Percentiles rank a stretch among this genome's conserved stretches.
Evolutionary conservation across 768 basidiomycete genomes (phyloP).

Genomic region (Mycena venus): DNA sequence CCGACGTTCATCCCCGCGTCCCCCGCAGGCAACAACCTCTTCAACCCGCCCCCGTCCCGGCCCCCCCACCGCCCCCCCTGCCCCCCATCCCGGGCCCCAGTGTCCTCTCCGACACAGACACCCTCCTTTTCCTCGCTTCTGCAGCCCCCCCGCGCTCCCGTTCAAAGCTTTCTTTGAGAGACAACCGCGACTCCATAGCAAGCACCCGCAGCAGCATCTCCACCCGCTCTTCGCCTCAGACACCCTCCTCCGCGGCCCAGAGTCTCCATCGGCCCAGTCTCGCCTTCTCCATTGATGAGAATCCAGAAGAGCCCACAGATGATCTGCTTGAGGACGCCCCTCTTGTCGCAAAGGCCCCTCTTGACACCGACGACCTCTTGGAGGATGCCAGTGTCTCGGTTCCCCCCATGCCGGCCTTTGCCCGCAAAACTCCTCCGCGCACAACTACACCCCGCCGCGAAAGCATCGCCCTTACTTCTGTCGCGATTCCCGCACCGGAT

Average conservation of each 20-base stretch:
- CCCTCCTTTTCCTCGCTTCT: constrained; percentile 50
- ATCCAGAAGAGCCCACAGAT: constrained; percentile 27
- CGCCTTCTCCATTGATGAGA: constrained; percentile 44
- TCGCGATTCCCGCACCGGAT: constrained; percentile 26
- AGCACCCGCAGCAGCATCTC: constrained; percentile 29
- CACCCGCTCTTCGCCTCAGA: constrained; percentile 36
- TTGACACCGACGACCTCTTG: constrained; percentile 17
- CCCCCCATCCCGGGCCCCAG: constrained; percentile 78
- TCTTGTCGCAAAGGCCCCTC: constrained; percentile 28
- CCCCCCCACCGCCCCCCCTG: constrained; percentile 71
- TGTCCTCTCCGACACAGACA: constrained; percentile 64
- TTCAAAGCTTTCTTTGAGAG: constrained; percentile 39
- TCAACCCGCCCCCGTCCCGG: constrained; percentile 69
- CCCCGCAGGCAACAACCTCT: constrained; percentile 17
- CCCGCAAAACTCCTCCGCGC: constrained; percentile 7
- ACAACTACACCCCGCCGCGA: constrained; percentile 11
- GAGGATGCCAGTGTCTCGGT: constrained; percentile 13
- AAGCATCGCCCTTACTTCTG: constrained; percentile 31
- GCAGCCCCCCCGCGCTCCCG: constrained; percentile 40
- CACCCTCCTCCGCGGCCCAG: constrained; percentile 35
- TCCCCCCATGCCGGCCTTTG: constrained; percentile 10
- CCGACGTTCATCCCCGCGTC: constrained; percentile 57
- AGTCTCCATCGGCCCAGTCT: constrained; percentile 38
- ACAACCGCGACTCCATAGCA: constrained; percentile 35
- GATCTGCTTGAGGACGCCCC: constrained; percentile 27